phyloP scores from a whole-genome alignment of 2,329 filamentous ascomycete species.

The Thelonectria olida region DNA sequence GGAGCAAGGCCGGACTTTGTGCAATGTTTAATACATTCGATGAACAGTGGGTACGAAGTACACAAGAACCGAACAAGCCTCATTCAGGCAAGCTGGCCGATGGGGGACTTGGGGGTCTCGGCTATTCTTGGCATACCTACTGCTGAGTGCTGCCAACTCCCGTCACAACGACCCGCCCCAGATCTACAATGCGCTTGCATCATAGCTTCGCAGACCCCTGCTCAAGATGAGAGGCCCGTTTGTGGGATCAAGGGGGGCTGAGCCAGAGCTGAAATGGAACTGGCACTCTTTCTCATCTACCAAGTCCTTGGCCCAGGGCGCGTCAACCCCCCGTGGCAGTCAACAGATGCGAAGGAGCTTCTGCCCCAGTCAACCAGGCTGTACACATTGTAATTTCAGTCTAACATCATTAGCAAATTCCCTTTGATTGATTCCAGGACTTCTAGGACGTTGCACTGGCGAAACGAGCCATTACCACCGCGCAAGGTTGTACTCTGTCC shows the following conservation, averaged over 20 bases:
- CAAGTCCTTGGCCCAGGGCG: slow-evolving; percentile 9
- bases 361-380: neutral
- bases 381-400: neutral
- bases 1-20: neutral
- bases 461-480: neutral
- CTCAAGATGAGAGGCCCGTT: slow-evolving; percentile 3
- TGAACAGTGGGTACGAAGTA: neutral
- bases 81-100: slow-evolving; percentile 8
- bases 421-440: neutral
- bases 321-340: slow-evolving; percentile 2
- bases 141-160: no score
- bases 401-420: neutral
- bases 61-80: neutral
- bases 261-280: slow-evolving; percentile 11
- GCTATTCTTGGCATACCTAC: slow-evolving; percentile 17
- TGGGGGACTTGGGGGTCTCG: slow-evolving; percentile 1
- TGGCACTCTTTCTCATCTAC: neutral
- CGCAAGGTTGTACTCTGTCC: neutral
- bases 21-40: neutral
- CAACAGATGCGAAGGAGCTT: slow-evolving; percentile 3
- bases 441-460: neutral
- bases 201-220: slow-evolving; percentile 16
- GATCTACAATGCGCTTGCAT: slow-evolving; percentile 22
- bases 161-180: slow-evolving; percentile 20
- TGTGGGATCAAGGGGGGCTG: slow-evolving; percentile 14